A percentile compares a stretch with the other conserved stretches of the same genome.
These are phyloP conservation scores for Fusarium illudens DNA, from an alignment of 2,329 filamentous ascomycete genomes.

Conservation along the genomic window DNA sequence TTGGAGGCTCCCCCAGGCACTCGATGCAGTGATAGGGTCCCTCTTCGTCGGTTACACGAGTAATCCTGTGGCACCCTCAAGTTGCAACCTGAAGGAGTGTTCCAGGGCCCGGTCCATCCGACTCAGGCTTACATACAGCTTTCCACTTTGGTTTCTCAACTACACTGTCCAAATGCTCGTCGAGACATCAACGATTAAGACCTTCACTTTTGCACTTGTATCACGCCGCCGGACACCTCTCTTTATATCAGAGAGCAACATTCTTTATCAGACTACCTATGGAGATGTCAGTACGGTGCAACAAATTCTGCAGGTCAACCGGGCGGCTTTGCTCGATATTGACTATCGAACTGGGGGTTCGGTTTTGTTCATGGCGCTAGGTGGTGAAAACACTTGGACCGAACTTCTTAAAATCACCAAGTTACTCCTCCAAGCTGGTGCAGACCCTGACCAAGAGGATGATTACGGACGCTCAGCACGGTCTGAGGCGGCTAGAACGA, in stretches of 20 bases:
- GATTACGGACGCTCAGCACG: not conserved
- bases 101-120: not conserved
- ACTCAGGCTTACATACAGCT: not conserved
- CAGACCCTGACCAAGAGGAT: not conserved
- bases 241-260: not conserved
- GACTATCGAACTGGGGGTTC: rapidly evolving
- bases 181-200: not conserved
- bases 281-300: not conserved
- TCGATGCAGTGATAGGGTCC: not conserved
- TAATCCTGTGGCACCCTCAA: not conserved
- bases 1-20: not conserved
- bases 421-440: not conserved
- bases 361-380: too few relatives aligned
- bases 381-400: too few relatives aligned
- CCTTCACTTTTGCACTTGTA: not conserved
- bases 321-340: not conserved
- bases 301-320: not conserved
- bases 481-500: rapidly evolving
- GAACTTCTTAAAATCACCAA: too few relatives aligned
- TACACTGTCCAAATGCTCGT: not conserved
- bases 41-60: not conserved
- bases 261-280: not conserved
- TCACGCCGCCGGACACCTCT: not conserved
- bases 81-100: not conserved
- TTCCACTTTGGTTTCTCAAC: not conserved